Percentiles rank a stretch among this genome's conserved stretches.
Conservation (phyloP, 805 yeast genomes). For the Spathaspora boniae region DNA sequence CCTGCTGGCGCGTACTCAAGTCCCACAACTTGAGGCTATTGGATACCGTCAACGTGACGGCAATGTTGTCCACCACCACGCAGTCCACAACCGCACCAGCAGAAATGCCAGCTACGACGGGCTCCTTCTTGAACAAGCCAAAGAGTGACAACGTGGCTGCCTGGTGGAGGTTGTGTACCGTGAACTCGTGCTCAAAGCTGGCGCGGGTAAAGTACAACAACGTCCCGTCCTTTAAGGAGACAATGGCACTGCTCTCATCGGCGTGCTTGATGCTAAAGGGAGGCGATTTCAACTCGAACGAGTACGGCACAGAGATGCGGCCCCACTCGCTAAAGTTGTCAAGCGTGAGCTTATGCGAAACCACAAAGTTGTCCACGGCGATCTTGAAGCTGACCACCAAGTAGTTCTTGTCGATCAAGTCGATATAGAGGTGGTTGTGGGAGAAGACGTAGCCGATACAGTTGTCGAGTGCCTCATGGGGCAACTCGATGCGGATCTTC, state of each 20-base stretch:
- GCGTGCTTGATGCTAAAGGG: conserved; percentile 38
- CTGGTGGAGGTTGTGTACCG: conserved; percentile 54
- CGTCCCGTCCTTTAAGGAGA: conserved; percentile 76
- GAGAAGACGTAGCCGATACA: conserved; percentile 15
- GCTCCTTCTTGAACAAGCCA: conserved; percentile 19
- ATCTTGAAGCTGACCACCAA: conserved; percentile 50
- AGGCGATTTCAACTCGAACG: conserved; percentile 37
- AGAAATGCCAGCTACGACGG: conserved; percentile 34
- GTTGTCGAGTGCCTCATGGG: conserved; percentile 18
- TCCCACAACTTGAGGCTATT: conserved; percentile 62
- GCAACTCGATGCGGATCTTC: conserved; percentile 26
- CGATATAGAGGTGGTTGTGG: conserved; percentile 37
- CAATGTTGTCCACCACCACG: conserved; percentile 21
- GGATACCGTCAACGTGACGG: conserved; percentile 53
- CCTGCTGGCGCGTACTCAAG: conserved; percentile 31
- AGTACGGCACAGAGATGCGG: conserved; percentile 62
- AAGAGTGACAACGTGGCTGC: conserved; percentile 27
- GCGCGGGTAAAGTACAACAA: conserved; percentile 50
- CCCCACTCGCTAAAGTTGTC: conserved; percentile 56
- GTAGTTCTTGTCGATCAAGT: conserved; percentile 50
- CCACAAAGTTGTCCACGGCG: conserved; percentile 41
- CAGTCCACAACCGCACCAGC: conserved; percentile 43
- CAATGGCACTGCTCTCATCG: conserved; percentile 43
- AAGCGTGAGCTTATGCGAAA: conserved; percentile 15
- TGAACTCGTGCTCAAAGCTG: conserved; percentile 30